Base-by-base conservation (phyloP, 257 asterid species). In the Solanum chaucha region DNA sequence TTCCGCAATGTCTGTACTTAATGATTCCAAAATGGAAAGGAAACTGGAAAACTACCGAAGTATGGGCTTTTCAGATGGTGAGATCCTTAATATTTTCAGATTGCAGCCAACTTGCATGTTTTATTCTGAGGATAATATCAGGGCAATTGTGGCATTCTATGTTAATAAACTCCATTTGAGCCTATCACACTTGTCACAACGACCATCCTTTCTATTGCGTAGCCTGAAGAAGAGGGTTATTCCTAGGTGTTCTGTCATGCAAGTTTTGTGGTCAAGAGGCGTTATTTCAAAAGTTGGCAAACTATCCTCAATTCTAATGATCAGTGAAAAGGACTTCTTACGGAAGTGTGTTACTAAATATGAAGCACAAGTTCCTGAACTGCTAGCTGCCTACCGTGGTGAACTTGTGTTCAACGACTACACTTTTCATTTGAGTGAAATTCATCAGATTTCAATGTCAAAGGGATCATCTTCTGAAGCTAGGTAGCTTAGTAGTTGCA, bases 141-240 rank as follows among this genome's bases (percentile, higher is more conserved):
- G 65, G 84, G 15, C 15, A 26, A 44, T 44, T 78, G 84, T 78
- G 65, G 14, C 84, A 44, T 78, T 85, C 67, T 46, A 64, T 40
- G 87, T 85, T 24, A 35, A 85, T 51, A 85, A 17, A 46, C 74
- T 85, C 64, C 80, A 71, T 28, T 36, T 35, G 24, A 32, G 61
- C 28, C 40, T n/a, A 36, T 46, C 41, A 40, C 5, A 14, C 35
- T 41, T 85, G 58, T 71, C 78, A 1, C 24, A 46, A 28, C 1
- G 61, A 19, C 81, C 87, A 22, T 15, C 24, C 30, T 67, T 67
- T 65, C 80, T 85, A 46, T 34, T 65, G 61, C 36, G 24, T 24
- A 84, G 77, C 24, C 26, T 84, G 87, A 58, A 65, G 61, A 84
- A 58, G 10, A 65, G 87, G 87, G 19, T 84, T n/a, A 84, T 84